Conservation (phyloP, 2,329 filamentous ascomycete species). For the Colletotrichum simmondsii region DNA sequence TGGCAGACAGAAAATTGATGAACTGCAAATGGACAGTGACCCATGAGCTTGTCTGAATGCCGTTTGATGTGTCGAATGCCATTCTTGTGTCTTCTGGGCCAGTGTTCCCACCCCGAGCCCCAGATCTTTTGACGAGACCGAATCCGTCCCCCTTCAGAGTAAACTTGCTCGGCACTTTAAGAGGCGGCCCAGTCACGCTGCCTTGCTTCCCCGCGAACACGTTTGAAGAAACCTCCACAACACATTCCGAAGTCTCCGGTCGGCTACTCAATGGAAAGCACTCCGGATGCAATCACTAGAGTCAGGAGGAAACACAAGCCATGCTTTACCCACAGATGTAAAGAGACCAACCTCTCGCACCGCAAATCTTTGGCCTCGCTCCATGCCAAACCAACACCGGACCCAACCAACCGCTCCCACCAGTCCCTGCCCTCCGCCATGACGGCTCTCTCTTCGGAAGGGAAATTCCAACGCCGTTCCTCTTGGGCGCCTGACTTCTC, state of each 20-base stretch:
- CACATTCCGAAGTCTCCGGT: no score
- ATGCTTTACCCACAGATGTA: neutral
- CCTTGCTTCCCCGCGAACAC: neutral
- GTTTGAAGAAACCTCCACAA: no score
- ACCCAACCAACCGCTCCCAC: neutral
- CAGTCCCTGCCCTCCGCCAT: conserved; percentile 19
- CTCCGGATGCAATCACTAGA: neutral
- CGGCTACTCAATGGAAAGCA: no score
- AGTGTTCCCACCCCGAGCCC: no score
- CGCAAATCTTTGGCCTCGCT: neutral
- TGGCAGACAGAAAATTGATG: neutral
- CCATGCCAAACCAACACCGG: neutral
- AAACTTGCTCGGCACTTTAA: neutral
- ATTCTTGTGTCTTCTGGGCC: neutral
- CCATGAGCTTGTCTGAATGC: neutral
- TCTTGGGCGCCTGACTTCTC: neutral
- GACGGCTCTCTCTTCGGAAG: neutral
- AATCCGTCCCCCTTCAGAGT: neutral
- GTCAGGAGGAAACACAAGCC: no score
- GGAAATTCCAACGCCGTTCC: neutral
- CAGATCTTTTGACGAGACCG: neutral
- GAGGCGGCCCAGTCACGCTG: no score
- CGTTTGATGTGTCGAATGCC: neutral
- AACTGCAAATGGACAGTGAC: neutral
- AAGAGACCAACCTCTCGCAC: neutral